These are phyloP conservation scores for Pilasporangium apinafurcum DNA, from an alignment of 352 stramenopile genomes.

Conservation along the genomic window DNA sequence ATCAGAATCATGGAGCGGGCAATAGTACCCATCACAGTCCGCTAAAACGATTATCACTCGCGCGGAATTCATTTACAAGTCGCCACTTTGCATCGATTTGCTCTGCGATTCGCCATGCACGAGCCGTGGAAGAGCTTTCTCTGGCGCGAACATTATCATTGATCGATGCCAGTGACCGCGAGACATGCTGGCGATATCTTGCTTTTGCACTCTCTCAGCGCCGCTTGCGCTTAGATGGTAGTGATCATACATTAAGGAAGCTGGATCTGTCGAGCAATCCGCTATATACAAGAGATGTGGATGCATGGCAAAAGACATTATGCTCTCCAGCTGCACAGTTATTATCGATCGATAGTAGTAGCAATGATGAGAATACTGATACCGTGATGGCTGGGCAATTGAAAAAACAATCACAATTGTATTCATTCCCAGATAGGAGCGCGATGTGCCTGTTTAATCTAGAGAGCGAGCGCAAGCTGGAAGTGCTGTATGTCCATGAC, in stretches of 20 bases:
- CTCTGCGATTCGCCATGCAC: background rate
- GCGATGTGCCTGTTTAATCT: background rate
- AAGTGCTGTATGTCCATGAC: background rate
- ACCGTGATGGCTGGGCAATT: too few relatives aligned
- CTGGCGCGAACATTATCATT: constrained; percentile 2
- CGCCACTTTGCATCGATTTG: constrained; percentile 1
- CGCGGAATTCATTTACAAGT: background rate
- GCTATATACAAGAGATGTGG: constrained; percentile 2
- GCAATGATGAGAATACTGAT: background rate
- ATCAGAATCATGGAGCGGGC: background rate
- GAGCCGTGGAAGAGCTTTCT: background rate
- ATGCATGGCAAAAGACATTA: background rate
- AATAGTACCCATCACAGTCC: background rate
- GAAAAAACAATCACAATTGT: too few relatives aligned
- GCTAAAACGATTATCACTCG: background rate
- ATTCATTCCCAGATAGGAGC: background rate
- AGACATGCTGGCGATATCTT: constrained; percentile 11
- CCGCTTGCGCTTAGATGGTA: background rate
- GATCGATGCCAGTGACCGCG: background rate
- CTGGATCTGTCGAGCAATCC: constrained; percentile 5
- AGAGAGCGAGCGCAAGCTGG: background rate
- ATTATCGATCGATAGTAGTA: background rate
- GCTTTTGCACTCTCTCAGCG: constrained; percentile 3
- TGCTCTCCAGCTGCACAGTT: background rate
- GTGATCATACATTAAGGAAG: background rate